A percentile compares a stretch with the other conserved stretches of the same genome.
phyloP scores from a whole-genome alignment of 345 rosid genomes.

The Schrenkiella parvula region DNA sequence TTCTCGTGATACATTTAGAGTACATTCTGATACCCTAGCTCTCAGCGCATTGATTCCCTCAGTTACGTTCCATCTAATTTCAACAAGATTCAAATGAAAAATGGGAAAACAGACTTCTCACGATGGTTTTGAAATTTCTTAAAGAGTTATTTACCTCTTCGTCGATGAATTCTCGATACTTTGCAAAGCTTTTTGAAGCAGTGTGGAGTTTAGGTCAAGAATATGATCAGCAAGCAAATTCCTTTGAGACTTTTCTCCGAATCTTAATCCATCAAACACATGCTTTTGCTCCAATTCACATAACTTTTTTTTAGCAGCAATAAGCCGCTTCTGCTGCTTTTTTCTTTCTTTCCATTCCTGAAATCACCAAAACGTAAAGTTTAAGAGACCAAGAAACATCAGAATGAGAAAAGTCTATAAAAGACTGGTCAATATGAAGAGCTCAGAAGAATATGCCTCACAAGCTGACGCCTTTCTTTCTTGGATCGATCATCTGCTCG shows the following conservation, averaged over 20 bases:
- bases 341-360: constrained; percentile 96
- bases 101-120: neutral
- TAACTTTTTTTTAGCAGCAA: constrained; percentile 83
- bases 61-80: constrained; percentile 45
- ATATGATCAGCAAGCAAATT: constrained; percentile 68
- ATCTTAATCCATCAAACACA: constrained; percentile 74
- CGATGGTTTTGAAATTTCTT: neutral
- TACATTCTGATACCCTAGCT: constrained; percentile 36
- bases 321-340: constrained; percentile 63
- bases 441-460: constrained; percentile 61
- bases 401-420: neutral
- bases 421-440: constrained; percentile 26
- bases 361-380: constrained; percentile 13
- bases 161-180: constrained; percentile 44
- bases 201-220: constrained; percentile 56
- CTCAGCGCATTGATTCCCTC: constrained; percentile 41
- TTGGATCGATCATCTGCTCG: constrained; percentile 68
- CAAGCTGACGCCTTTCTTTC: constrained; percentile 94
- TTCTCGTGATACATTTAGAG: constrained; percentile 42
- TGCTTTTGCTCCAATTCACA: constrained; percentile 81
- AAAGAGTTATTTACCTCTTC: constrained; percentile 45
- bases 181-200: constrained; percentile 73
- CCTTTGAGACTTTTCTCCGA: constrained; percentile 68
- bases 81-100: constrained; percentile 14
- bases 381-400: constrained; percentile 5